Base-by-base conservation (phyloP, 2,329 filamentous ascomycete species). In the Pezicula neosporulosa region DNA sequence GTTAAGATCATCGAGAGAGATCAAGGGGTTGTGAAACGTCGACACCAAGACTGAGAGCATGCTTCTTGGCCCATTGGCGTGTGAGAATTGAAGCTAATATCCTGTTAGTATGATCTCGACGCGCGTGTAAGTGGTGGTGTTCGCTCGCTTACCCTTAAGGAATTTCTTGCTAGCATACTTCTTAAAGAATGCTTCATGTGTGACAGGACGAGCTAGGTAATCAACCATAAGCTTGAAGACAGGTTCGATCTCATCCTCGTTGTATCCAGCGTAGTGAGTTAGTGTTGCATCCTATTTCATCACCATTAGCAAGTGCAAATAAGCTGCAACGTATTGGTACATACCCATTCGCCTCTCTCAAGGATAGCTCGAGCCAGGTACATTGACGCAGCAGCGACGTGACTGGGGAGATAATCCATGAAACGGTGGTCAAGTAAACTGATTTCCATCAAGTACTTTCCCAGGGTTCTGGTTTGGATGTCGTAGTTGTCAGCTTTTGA, bases 121-220 rank as follows among this genome's bases (percentile, higher is more conserved):
- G 33, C 24, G 33, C 44, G 16, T 24, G 12, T 4, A 12, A 4
- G 18, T 33, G 15, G 28, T 27, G 19, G 21, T 6, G 16, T 45
- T 27, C n/a, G n/a, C n/a, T 8, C 51, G 63, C 80, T 74, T 84
- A 96, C 93, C 92, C 77, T 99, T 99, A 64, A 97, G 76, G 75
- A 97, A 99, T 75, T 96, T 97, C 80, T 97, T 99, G 82, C 90
- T 96, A 51, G 94, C 94, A 70, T 99, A 99, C 74, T 99, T 99
- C 82, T 96, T 96, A 81, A 97, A 97, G 79, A 99, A 97, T 36
- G 94, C 95, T 69, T 97, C 93, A 66, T 99, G 94, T 41, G 86
- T 82, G 49, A 97, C 89, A 24, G 93, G 94, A 12, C 89, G 85
- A 53, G 89, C 88, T 37, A 99, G 86, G 69, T 99, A 99, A 70